These are phyloP conservation scores for Vigna radiata DNA, from an alignment of 306 rosid genomes.

Conservation along the genomic window DNA sequence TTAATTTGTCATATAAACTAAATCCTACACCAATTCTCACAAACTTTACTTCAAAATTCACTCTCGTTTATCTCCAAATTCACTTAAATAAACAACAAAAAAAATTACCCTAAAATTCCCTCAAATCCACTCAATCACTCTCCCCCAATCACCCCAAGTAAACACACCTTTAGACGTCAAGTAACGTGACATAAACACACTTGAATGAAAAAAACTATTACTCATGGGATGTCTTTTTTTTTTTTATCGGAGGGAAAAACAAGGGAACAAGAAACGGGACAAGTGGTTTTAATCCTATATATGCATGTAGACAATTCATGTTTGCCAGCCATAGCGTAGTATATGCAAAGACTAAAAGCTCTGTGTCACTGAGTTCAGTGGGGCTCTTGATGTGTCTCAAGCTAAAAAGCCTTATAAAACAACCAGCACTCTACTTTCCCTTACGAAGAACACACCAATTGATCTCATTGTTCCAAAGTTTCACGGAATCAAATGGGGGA, in stretches of 20 bases:
- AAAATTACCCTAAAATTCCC: too few species aligned
- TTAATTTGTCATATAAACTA: too few species aligned
- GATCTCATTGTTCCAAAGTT: not conserved
- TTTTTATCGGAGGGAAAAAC: not conserved
- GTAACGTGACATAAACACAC: not conserved
- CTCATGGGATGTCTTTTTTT: not conserved
- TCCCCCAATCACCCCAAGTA: too few species aligned
- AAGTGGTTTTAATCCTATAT: conserved; percentile 8
- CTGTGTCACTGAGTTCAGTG: not conserved
- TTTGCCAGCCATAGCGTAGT: conserved; percentile 20
- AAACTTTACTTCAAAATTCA: too few species aligned
- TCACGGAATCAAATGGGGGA: conserved; percentile 40
- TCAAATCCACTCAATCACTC: too few species aligned
- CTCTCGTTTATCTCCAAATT: too few species aligned
- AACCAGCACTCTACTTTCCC: not conserved
- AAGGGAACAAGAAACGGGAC: conserved; percentile 1
- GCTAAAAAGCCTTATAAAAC: conserved; percentile 38
- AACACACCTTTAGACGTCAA: too few species aligned
- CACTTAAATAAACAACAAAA: too few species aligned
- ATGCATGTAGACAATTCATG: conserved; percentile 29
- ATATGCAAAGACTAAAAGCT: not conserved
- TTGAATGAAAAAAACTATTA: not conserved
- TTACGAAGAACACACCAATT: not conserved
- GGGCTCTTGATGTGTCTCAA: conserved; percentile 2
- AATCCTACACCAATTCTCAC: too few species aligned